Conservation (phyloP, 306 rosid species). For the Acmispon strigosus region DNA sequence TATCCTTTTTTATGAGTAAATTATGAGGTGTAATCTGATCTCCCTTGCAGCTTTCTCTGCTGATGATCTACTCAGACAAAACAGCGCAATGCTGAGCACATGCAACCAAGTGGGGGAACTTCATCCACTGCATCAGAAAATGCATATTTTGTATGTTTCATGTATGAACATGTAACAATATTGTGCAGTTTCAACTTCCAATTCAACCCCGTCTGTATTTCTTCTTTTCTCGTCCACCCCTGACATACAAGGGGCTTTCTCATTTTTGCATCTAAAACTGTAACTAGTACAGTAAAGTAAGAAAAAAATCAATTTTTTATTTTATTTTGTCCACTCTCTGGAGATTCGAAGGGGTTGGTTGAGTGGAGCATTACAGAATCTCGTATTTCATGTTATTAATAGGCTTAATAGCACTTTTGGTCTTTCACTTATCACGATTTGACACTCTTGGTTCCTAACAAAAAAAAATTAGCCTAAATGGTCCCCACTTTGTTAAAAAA, state of each 20-base stretch:
- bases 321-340: neutral
- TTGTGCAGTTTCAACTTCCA: neutral
- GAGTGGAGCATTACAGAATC: too few species aligned
- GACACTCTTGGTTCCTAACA: too few species aligned
- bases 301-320: too few species aligned
- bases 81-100: neutral
- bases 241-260: neutral
- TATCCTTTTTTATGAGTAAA: neutral
- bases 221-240: neutral
- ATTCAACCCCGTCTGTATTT: neutral
- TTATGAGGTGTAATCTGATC: neutral
- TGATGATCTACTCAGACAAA: conserved; percentile 7
- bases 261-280: neutral
- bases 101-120: neutral
- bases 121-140: neutral
- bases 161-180: conserved; percentile 14
- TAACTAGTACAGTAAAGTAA: neutral
- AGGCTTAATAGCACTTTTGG: too few species aligned
- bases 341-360: neutral
- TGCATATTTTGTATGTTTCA: conserved; percentile 8
- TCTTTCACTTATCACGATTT: too few species aligned
- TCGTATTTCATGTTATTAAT: too few species aligned
- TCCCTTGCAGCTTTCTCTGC: neutral
- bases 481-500: too few species aligned
- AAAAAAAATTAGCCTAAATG: too few species aligned